phyloP scores from a whole-genome alignment of 768 basidiomycete genomes.

The Suillus bovinus region DNA sequence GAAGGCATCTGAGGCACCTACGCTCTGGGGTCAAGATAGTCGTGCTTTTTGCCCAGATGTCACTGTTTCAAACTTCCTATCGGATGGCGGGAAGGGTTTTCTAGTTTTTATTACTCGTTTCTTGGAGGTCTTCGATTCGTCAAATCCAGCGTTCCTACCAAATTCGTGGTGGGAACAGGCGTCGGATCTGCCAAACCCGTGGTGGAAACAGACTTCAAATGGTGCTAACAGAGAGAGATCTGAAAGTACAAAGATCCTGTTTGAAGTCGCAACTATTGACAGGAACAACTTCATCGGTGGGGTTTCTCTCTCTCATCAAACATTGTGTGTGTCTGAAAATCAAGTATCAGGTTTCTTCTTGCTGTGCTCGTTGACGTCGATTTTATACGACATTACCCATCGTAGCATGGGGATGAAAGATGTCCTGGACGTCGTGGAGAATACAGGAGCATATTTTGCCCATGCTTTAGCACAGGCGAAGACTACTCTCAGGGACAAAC shows the following conservation, averaged over 20 bases:
- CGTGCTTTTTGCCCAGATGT: constrained; percentile 23
- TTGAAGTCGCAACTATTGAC: constrained; percentile 12
- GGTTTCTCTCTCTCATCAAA: background rate
- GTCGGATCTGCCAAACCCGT: constrained; percentile 16
- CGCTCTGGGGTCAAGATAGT: constrained; percentile 10
- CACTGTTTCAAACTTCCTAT: constrained; percentile 12
- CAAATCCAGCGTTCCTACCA: background rate
- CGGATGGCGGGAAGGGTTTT: constrained; percentile 9
- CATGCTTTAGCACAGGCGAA: background rate
- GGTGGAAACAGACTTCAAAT: constrained; percentile 8
- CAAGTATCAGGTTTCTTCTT: constrained; percentile 12
- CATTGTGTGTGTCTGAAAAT: background rate
- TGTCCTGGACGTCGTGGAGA: background rate
- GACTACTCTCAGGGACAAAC: constrained; percentile 12
- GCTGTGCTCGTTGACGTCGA: constrained; percentile 1
- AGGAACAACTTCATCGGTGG: constrained; percentile 23
- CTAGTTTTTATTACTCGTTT: constrained; percentile 3
- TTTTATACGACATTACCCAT: constrained; percentile 1
- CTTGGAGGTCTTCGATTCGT: constrained; percentile 5
- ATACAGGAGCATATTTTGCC: background rate
- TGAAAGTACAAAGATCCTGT: constrained; percentile 3
- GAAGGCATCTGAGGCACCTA: constrained; percentile 8
- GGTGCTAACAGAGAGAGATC: background rate
- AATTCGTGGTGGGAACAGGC: constrained; percentile 7
- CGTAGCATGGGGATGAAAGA: constrained; percentile 2